A percentile compares a stretch with the other conserved stretches of the same genome.
Conservation (phyloP, 2,329 filamentous ascomycete genomes). For the Pestalotiopsis sp. region DNA sequence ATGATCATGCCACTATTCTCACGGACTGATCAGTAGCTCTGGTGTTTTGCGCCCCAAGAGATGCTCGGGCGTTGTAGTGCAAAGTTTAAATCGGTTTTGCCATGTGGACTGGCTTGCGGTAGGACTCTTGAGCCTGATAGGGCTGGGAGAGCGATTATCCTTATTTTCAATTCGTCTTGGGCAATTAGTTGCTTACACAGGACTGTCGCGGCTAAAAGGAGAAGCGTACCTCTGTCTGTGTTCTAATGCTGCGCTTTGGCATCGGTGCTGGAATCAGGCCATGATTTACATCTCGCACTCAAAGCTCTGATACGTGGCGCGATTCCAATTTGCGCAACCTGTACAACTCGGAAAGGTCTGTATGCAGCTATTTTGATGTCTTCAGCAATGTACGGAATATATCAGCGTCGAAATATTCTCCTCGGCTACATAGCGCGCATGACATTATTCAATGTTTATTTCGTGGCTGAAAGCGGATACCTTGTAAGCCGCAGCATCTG, state of each 20-base stretch:
- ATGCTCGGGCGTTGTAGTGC: background rate
- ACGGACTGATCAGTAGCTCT: background rate
- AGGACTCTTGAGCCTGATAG: background rate
- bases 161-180: background rate
- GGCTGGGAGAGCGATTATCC: background rate
- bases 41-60: background rate
- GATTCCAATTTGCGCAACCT: background rate
- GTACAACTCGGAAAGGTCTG: background rate
- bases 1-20: background rate
- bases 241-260: background rate
- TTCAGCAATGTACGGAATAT: background rate
- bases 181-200: background rate
- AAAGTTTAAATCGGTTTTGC: background rate
- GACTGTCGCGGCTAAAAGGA: background rate
- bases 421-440: background rate
- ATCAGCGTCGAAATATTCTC: background rate
- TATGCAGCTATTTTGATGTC: background rate
- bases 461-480: background rate
- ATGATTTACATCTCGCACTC: background rate
- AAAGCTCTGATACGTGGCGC: background rate
- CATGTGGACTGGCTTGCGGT: background rate
- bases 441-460: background rate
- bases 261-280: background rate
- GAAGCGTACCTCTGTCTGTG: background rate
- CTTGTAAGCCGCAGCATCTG: background rate